Base-by-base conservation (phyloP, 768 basidiomycete genomes). In the Lentinula sp. region DNA sequence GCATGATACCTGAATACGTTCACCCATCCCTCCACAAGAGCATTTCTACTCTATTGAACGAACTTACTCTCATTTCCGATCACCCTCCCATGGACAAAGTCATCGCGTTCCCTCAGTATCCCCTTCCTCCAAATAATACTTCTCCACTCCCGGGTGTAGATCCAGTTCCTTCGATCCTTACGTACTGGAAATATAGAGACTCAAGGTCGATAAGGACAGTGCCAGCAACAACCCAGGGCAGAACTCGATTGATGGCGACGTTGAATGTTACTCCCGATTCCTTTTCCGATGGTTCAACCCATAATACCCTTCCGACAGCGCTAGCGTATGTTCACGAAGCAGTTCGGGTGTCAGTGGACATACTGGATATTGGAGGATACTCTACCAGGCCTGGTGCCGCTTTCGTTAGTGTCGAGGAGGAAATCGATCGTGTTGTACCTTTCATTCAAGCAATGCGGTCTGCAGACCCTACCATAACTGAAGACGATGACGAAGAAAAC, bases 221-320 rank as follows among this genome's bases (percentile, higher is more conserved):
- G 35, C 28, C 28, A 55, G 8, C 13, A 39, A 52, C 42, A 16
- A 32, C 49, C 4, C 67, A 67, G 20, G 68, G 63, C 28, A 81
- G 78, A 66, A 89, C 91, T 0, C 81, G 83, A 60, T 70, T 98
- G 61, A 98, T 98, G 96, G 89, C 89, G 0, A 97, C 92, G 0
- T 81, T 99, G 60, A 98, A 98, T 69, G 82, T 82, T 6, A 98
- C 96, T 0, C 95, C 96, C 2, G 96, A 99, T 73, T 97, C 95
- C 0, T 98, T 98, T 74, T 98, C 95, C 0, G 95, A 98, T 63
- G 94, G 94, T 9, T 80, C 85, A 0, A 69, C 72, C 18, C 78
- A 89, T 70, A 77, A 81, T 63, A 79, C 79, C 0, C 64, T 86
- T 10, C 65, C 79, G 0, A 70, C 77, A 9, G 90, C 89, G 0